Evolutionary conservation across 225 moss, liverwort and hornwort species (phyloP).

Genomic region (Antitrichia curtipendula): DNA sequence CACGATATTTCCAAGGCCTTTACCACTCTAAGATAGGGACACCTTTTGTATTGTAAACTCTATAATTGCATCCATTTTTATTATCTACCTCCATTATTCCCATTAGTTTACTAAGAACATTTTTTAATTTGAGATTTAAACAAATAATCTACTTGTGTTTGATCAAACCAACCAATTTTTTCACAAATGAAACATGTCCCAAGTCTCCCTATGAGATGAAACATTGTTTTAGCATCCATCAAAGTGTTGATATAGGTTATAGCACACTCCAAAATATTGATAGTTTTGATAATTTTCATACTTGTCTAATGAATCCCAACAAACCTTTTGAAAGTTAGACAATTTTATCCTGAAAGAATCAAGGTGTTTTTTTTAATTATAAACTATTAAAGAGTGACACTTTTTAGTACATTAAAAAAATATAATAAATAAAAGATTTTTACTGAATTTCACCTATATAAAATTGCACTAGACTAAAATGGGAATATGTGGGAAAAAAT

Average conservation of each 20-base stretch:
- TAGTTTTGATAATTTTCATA: background rate
- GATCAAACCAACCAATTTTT: background rate
- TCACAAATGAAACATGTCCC: background rate
- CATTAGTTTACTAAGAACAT: background rate
- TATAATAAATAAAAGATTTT: too few relatives aligned
- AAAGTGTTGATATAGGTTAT: fast-evolving
- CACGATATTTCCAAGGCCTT: background rate
- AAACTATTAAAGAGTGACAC: too few relatives aligned
- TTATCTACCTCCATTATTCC: fast-evolving
- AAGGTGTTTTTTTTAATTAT: too few relatives aligned
- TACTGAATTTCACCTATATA: too few relatives aligned
- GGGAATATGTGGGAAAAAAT: too few relatives aligned
- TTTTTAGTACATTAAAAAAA: too few relatives aligned
- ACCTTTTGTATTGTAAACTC: fast-evolving
- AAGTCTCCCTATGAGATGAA: too few relatives aligned
- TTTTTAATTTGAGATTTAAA: background rate
- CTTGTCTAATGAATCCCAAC: background rate
- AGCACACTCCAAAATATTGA: background rate
- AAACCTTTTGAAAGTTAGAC: background rate
- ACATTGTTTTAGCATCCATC: too few relatives aligned
- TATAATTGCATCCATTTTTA: background rate
- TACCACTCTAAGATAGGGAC: background rate
- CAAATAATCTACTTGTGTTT: background rate
- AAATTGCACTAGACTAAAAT: too few relatives aligned
- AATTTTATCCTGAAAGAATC: fast-evolving